Evolutionary conservation across 352 stramenopile genomes (phyloP), one percentile per base, ranked within the genome.

Genomic region (Blastocystis sp.): DNA sequence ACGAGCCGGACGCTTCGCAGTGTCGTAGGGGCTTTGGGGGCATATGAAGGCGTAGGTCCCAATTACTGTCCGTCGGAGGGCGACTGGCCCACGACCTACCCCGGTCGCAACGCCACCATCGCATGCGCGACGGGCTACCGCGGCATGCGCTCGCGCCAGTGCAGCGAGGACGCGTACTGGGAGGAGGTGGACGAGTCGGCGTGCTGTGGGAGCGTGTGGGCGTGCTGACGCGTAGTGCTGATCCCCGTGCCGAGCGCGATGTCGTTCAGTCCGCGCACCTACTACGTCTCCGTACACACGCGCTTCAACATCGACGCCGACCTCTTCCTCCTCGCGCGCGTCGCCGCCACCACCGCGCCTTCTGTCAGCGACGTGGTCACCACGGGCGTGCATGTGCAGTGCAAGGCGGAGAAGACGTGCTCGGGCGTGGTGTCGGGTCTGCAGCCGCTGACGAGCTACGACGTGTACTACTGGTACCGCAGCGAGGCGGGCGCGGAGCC

Each of bases 391-490:
- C 65, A 85, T 31, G n/a, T 37, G 29, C 65, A 33, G 0, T 85
- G 74, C 41, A 6, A 50, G 24, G 74, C 41, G 41, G 55, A 63
- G 2, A 24, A 13, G 16, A 39, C 55, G 31, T 85, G 74, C 61
- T 16, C 21, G 10, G 45, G 13, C 9, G 24, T 85, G 24, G 33
- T 69, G 12, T 24, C 50, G 33, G 31, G 12, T 2, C 51, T 85
- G 37, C 74, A 62, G 55, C 55, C 74, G 2, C 16, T 85, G 9
- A 85, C 74, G 3, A 16, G 19, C 39, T 85, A 85, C 61, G 50
- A 85, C 37, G 60, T 85, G 33, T 85, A 85, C 45, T 85, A 85
- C 29, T 85, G 74, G 74, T 85, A 55, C 35, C n/a, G 9, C 6
- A 85, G 74, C 61, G 24, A 70, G 24, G 74, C 31, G 1, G 74